Percentiles rank a stretch among this genome's conserved stretches.
Conservation (phyloP, 139 green algal species). For the Coelastrella sp. region DNA sequence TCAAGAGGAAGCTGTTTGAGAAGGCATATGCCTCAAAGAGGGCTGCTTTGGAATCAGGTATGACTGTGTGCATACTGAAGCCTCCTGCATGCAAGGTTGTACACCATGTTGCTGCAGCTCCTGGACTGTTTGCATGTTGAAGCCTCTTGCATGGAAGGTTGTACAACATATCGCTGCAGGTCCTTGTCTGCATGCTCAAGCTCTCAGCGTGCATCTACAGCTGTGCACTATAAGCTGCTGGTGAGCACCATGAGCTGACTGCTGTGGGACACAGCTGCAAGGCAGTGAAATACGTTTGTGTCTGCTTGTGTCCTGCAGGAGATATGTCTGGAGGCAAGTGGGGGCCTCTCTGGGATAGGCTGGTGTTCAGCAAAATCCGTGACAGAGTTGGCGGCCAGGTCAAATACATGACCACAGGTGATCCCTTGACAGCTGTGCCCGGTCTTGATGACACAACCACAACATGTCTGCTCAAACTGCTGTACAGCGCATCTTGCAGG, state of each 20-base stretch:
- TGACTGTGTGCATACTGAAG: not conserved
- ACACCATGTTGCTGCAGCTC: not conserved
- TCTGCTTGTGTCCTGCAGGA: not conserved
- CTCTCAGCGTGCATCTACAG: too few species aligned
- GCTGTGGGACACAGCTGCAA: too few species aligned
- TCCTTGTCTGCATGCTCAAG: too few species aligned
- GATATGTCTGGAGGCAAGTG: constrained; percentile 77
- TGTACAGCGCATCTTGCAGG: too few species aligned
- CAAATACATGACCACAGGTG: constrained; percentile 73
- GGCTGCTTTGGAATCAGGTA: constrained; percentile 55
- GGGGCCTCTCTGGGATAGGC: constrained; percentile 87
- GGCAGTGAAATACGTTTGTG: too few species aligned
- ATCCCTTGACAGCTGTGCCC: too few species aligned
- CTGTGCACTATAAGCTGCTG: too few species aligned
- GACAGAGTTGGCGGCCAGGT: constrained; percentile 79
- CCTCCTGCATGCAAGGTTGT: not conserved
- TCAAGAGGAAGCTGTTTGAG: constrained; percentile 81
- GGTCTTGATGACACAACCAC: not conserved
- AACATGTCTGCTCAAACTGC: too few species aligned
- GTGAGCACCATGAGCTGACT: too few species aligned
- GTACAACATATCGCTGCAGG: too few species aligned
- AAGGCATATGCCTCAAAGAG: constrained; percentile 84
- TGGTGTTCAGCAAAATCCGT: constrained; percentile 97
- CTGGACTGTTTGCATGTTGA: too few species aligned
- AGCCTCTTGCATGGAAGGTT: too few species aligned